phyloP scores from a whole-genome alignment of 768 basidiomycete genomes.

The Mycena indigotica region DNA sequence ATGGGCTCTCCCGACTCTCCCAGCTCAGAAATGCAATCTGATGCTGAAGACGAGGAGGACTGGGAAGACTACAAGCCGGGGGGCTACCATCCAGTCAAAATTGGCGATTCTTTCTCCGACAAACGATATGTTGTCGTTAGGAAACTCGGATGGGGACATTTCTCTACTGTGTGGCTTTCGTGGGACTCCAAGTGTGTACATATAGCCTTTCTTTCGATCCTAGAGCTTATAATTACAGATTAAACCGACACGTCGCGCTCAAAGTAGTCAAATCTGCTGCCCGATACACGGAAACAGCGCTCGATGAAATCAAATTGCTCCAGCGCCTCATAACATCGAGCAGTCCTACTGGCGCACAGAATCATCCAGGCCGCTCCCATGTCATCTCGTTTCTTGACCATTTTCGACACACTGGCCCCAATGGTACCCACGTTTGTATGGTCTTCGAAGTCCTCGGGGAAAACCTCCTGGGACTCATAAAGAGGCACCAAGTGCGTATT shows the following conservation, averaged over 20 bases:
- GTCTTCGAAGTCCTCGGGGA: conserved; percentile 98
- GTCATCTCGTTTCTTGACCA: conserved; percentile 98
- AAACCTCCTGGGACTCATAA: conserved; percentile 94
- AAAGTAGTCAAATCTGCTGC: conserved; percentile 99
- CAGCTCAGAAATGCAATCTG: conserved; percentile 12
- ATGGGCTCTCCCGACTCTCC: conserved; percentile 15
- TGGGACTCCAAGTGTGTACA: conserved; percentile 72
- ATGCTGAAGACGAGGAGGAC: conserved; percentile 82
- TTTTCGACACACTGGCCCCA: conserved; percentile 94
- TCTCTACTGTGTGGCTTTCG: conserved; percentile 91
- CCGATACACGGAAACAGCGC: conserved; percentile 95
- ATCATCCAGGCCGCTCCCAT: conserved; percentile 88
- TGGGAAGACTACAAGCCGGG: conserved; percentile 85
- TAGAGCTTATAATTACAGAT: conserved; percentile 48
- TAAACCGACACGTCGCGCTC: conserved; percentile 95
- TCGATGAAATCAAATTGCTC: conserved; percentile 98
- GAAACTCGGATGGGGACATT: conserved; percentile 96
- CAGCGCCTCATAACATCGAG: conserved; percentile 91
- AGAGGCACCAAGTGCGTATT: conserved; percentile 67
- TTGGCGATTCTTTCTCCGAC: conserved; percentile 88
- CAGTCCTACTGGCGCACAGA: conserved; percentile 54
- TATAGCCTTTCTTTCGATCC: conserved; percentile 4
- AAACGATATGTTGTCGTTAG: conserved; percentile 88
- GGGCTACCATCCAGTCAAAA: conserved; percentile 91
- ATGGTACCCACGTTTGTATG: conserved; percentile 99